Percentiles rank a stretch among this genome's conserved stretches.
phyloP scores from a whole-genome alignment of 2,329 filamentous ascomycete species.

The Metarhizium anisopliae region DNA sequence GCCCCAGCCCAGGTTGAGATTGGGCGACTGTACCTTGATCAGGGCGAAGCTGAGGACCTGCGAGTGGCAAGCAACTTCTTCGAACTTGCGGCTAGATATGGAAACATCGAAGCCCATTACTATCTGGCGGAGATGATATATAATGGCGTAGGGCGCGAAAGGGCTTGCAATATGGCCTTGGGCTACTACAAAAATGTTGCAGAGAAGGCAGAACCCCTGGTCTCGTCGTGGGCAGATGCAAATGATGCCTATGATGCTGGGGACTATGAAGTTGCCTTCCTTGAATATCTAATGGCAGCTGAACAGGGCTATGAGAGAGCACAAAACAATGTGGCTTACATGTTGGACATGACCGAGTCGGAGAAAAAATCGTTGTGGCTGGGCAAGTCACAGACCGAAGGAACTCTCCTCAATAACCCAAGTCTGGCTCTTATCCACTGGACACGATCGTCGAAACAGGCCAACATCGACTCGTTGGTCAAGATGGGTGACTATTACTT shows the following conservation, averaged over 20 bases:
- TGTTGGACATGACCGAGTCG: slow-evolving; percentile 67
- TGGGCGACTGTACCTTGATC: slow-evolving; percentile 77
- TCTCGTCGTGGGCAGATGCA: slow-evolving; percentile 74
- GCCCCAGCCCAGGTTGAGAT: slow-evolving; percentile 74
- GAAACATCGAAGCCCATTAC: slow-evolving; percentile 83
- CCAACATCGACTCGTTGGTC: slow-evolving; percentile 86
- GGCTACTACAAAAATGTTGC: slow-evolving; percentile 76
- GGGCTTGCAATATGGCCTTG: slow-evolving; percentile 66
- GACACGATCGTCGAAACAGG: slow-evolving; percentile 88
- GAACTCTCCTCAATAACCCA: slow-evolving; percentile 40
- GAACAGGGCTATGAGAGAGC: slow-evolving; percentile 87
- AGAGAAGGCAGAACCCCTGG: slow-evolving; percentile 61
- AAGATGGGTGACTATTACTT: slow-evolving; percentile 99
- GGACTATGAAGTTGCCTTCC: slow-evolving; percentile 69
- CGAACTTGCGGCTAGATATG: slow-evolving; percentile 73
- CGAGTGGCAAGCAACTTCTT: slow-evolving; percentile 75
- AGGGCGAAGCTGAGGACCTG: slow-evolving; percentile 63
- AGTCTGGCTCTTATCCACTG: slow-evolving; percentile 78
- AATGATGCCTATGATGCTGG: slow-evolving; percentile 74
- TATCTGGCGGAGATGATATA: slow-evolving; percentile 84
- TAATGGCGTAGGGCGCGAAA: slow-evolving; percentile 70
- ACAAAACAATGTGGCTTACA: slow-evolving; percentile 81
- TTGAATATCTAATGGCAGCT: slow-evolving; percentile 77
- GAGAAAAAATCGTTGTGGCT: slow-evolving; percentile 33
- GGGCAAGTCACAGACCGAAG: slow-evolving; percentile 26